phyloP scores from a whole-genome alignment of 495 filamentous ascomycete genomes.

The Xylaria palmicola region DNA sequence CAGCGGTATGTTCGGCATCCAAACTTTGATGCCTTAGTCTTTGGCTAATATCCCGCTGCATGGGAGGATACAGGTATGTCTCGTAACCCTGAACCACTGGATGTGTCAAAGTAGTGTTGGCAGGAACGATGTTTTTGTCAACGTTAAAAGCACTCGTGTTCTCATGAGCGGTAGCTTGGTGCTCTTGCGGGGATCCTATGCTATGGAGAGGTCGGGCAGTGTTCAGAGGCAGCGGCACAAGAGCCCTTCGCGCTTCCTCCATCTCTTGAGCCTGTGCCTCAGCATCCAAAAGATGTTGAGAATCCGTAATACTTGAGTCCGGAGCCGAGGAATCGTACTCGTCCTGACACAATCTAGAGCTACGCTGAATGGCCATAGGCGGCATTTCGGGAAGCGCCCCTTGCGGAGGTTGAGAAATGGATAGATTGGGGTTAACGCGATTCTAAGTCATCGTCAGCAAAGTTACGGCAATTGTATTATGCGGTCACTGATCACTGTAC shows the following conservation, averaged over 20 bases:
- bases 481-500: not conserved
- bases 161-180: conserved; percentile 13
- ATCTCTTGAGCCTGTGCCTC: conserved; percentile 22
- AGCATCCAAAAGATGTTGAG: conserved; percentile 23
- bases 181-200: not conserved
- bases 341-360: not conserved
- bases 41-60: conserved; percentile 25
- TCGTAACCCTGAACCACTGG: conserved; percentile 9
- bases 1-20: not conserved
- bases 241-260: not conserved
- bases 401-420: not conserved
- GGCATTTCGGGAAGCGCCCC: conserved; percentile 3
- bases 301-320: conserved; percentile 20
- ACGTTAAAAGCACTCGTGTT: conserved; percentile 11
- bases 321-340: not conserved
- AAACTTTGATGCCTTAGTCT: conserved; percentile 15
- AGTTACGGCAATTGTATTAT: not conserved
- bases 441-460: not conserved
- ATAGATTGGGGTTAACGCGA: not conserved
- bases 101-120: conserved; percentile 1
- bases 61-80: not conserved
- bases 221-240: conserved; percentile 6
- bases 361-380: not conserved
- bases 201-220: not conserved
- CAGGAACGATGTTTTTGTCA: not conserved